Base-by-base conservation (phyloP, 208 protist genomes). In the Tritrichomonas foetus region DNA sequence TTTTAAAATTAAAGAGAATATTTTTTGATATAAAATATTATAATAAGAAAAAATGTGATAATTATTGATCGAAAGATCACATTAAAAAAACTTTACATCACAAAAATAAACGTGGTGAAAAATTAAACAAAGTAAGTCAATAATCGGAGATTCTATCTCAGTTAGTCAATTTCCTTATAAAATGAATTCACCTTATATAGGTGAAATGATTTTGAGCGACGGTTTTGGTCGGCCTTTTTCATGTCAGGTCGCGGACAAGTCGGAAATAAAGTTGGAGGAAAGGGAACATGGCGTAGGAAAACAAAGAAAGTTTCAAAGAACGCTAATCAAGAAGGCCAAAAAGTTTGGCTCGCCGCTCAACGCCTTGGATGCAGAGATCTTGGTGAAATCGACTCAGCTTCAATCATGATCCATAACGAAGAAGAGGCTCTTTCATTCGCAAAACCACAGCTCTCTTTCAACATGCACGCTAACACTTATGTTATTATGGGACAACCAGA, bases 391-490 rank as follows among this genome's bases (percentile, higher is more conserved):
- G 78, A 89, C 27, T 57, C 78, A 11, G 78, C 78, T 57, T 89
- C 78, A 47, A 89, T 89, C 5, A 53, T 89, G 1, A 27, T 89
- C 30, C 27, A 44, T 14, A 1, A 11, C 20, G 16, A 57, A n/a
- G 44, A 89, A 20, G 47, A 89, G 5, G 78, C 41, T 49, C 78
- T 89, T 50, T 49, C 44, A 50, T 89, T 89, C 47, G 14, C 41
- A 89, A 89, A 89, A 47, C 78, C 78, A 89, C n/a, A 89, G 30
- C 78, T 89, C n/a, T 25, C 78, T 57, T 53, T 89, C 47, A 47
- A 89, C 27, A 89, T 89, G 41, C 78, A 47, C 30, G 78, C 78
- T 57, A 89, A 89, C 78, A 89, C 78, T 44, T 89, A 89, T 49
- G 47, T 57, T n/a, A 14, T 89, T 22, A 44, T 44, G 41, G 78